Percentiles rank a stretch among this genome's conserved stretches.
Conservation (phyloP, 2,329 filamentous ascomycete genomes). For the Aspergillus candidus region DNA sequence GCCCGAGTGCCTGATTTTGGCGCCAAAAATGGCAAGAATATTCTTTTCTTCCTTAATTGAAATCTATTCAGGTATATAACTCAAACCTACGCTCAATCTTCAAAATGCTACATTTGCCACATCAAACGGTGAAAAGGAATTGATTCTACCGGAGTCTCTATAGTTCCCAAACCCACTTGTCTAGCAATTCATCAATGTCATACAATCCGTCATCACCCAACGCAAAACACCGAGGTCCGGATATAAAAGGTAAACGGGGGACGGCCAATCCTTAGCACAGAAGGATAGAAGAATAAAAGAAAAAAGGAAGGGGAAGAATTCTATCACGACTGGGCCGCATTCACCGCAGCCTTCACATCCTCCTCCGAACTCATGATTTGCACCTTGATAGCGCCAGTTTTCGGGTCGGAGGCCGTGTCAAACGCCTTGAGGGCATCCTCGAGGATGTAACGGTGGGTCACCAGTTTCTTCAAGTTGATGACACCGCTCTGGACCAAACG, state of each 20-base stretch:
- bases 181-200: slow-evolving; percentile 15
- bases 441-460: slow-evolving; percentile 79
- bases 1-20: too few relatives aligned
- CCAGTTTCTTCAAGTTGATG: slow-evolving; percentile 71
- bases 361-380: slow-evolving; percentile 60
- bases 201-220: slow-evolving; percentile 12
- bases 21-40: too few relatives aligned
- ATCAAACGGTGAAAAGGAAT: neutral
- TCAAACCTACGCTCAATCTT: too few relatives aligned
- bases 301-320: neutral
- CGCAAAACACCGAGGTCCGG: slow-evolving; percentile 5
- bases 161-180: slow-evolving; percentile 13
- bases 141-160: slow-evolving; percentile 16
- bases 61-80: too few relatives aligned
- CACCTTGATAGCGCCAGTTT: slow-evolving; percentile 95
- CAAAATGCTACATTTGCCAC: neutral
- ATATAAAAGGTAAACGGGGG: slow-evolving; percentile 1
- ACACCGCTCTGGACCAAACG: slow-evolving; percentile 78
- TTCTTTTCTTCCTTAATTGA: too few relatives aligned
- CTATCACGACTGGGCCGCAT: slow-evolving; percentile 23
- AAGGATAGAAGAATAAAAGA: neutral
- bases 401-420: slow-evolving; percentile 77
- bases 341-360: slow-evolving; percentile 31
- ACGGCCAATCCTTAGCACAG: too few relatives aligned
- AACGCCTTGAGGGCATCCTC: slow-evolving; percentile 89